phyloP scores from a whole-genome alignment of 2,329 filamentous ascomycete genomes.

The Verticillium longisporum region DNA sequence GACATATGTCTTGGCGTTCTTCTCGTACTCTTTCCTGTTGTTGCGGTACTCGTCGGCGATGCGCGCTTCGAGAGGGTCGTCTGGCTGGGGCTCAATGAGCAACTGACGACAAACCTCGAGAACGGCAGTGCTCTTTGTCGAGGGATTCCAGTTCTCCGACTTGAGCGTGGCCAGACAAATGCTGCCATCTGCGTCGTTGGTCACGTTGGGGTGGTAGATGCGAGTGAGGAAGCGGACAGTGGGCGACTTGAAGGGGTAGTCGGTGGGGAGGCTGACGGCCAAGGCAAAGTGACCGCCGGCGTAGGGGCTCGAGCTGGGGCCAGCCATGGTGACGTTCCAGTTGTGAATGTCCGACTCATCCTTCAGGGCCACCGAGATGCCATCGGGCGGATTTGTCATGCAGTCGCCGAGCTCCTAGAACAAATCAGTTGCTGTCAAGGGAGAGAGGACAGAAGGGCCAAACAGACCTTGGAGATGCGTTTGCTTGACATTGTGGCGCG shows the following conservation, averaged over 20 bases:
- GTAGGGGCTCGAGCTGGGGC: slow-evolving; percentile 40
- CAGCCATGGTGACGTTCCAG: slow-evolving; percentile 43
- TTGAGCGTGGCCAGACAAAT: slow-evolving; percentile 84
- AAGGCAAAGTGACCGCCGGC: slow-evolving; percentile 68
- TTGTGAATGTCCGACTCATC: slow-evolving; percentile 40
- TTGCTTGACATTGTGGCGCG: slow-evolving; percentile 19
- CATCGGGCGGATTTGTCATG: slow-evolving; percentile 36
- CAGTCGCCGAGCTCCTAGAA: slow-evolving; percentile 47
- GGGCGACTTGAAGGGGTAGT: slow-evolving; percentile 89
- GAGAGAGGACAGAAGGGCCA: background rate
- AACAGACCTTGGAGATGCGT: slow-evolving; percentile 35
- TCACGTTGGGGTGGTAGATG: slow-evolving; percentile 93
- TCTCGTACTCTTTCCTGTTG: slow-evolving; percentile 63
- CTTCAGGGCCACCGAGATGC: slow-evolving; percentile 39
- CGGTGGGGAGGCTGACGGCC: slow-evolving; percentile 62
- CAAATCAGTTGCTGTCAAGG: background rate
- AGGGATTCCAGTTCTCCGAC: slow-evolving; percentile 86
- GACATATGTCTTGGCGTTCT: slow-evolving; percentile 68
- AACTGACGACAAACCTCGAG: slow-evolving; percentile 70
- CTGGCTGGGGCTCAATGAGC: slow-evolving; percentile 74
- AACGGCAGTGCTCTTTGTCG: slow-evolving; percentile 67
- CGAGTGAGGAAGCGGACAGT: slow-evolving; percentile 75
- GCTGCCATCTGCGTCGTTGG: slow-evolving; percentile 75
- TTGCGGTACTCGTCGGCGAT: slow-evolving; percentile 80
- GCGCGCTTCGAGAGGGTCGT: slow-evolving; percentile 79